Conservation (phyloP, 441 rosid genomes). For the Croton setiger region DNA sequence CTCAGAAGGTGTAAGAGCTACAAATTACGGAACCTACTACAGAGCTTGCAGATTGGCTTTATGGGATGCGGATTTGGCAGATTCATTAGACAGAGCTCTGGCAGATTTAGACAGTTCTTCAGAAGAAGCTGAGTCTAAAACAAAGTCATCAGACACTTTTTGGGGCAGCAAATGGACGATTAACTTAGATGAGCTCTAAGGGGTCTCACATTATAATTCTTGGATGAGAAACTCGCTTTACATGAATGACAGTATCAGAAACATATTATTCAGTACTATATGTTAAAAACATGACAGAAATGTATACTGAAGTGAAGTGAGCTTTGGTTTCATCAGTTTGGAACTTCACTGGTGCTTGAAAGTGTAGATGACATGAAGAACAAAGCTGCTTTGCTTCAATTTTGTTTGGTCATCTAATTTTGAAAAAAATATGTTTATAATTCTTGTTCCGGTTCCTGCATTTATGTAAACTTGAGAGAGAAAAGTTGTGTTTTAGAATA, state of each 20-base stretch:
- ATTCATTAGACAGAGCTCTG: constrained; percentile 58
- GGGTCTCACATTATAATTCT: neutral
- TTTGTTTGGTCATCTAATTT: too few species aligned
- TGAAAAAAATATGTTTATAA: too few species aligned
- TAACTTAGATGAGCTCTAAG: constrained; percentile 67
- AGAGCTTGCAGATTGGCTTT: constrained; percentile 59
- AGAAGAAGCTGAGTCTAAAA: constrained; percentile 27
- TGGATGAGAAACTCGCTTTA: neutral
- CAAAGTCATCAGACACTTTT: constrained; percentile 37
- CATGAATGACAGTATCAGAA: too few species aligned
- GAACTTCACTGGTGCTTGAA: too few species aligned
- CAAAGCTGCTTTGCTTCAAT: too few species aligned
- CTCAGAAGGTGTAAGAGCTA: constrained; percentile 59
- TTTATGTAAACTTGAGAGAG: too few species aligned
- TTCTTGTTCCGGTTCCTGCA: too few species aligned
- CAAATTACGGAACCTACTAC: constrained; percentile 51
- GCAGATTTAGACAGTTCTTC: constrained; percentile 22
- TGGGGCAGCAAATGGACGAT: constrained; percentile 51
- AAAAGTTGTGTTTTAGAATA: too few species aligned
- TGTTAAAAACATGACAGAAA: neutral
- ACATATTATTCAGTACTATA: too few species aligned
- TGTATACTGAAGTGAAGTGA: too few species aligned
- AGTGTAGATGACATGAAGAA: too few species aligned
- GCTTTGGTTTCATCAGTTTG: too few species aligned
- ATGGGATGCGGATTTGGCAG: constrained; percentile 60